phyloP scores from a whole-genome alignment of 2,329 filamentous ascomycete genomes.

The Myriosclerotinia duriaeana region DNA sequence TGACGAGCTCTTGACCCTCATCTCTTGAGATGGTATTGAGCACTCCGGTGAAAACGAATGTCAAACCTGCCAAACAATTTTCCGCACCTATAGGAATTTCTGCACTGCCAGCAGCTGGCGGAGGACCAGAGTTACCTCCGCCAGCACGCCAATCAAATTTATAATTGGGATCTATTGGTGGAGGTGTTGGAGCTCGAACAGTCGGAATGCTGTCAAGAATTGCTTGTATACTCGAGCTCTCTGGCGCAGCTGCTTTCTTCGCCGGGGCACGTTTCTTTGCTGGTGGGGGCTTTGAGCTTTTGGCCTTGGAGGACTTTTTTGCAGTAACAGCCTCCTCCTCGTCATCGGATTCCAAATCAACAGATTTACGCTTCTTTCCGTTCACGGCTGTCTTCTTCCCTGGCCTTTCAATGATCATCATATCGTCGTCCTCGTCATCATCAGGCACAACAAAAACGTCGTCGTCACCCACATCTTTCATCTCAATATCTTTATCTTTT shows the following conservation, averaged over 20 bases:
- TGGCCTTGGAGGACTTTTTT: conserved; percentile 52
- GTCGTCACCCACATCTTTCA: conserved; percentile 39
- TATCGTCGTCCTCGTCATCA: conserved; percentile 51
- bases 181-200: conserved; percentile 80
- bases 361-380: conserved; percentile 60
- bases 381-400: conserved; percentile 33
- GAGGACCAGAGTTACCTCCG: conserved; percentile 61
- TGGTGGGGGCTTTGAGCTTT: conserved; percentile 39
- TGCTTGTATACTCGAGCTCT: conserved; percentile 71
- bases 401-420: conserved; percentile 37
- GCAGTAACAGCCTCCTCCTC: conserved; percentile 50
- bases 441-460: conserved; percentile 37
- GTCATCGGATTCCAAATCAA: conserved; percentile 54
- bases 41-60: conserved; percentile 93
- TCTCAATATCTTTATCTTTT: conserved; percentile 50
- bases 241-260: conserved; percentile 64
- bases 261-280: conserved; percentile 41
- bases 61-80: conserved; percentile 85
- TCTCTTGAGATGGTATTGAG: conserved; percentile 78
- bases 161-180: conserved; percentile 63
- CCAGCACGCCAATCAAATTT: conserved; percentile 82
- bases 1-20: conserved; percentile 81
- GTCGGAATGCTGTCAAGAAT: conserved; percentile 87
- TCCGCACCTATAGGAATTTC: conserved; percentile 81
- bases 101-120: conserved; percentile 60